phyloP scores from a whole-genome alignment of 768 basidiomycete species.

The Chiua virens region DNA sequence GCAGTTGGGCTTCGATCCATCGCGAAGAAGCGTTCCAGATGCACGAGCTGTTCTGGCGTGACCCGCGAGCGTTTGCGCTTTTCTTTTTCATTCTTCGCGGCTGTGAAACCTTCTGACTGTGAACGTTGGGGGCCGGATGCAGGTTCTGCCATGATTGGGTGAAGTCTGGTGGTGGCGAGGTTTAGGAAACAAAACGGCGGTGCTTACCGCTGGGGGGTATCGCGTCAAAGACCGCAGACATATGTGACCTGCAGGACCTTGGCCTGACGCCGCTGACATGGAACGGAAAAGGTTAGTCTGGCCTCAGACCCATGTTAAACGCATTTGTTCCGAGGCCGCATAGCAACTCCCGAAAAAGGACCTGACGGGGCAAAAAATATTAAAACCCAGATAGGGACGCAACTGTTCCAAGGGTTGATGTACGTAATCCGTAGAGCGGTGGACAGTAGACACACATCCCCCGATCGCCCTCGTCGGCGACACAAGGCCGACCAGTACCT shows the following conservation, averaged over 20 bases:
- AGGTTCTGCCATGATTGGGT: conserved; percentile 31
- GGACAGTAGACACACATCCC: neutral
- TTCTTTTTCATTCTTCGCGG: conserved; percentile 43
- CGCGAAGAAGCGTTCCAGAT: conserved; percentile 70
- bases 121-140: conserved; percentile 38
- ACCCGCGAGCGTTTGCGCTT: conserved; percentile 77
- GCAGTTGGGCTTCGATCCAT: conserved; percentile 72
- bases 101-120: conserved; percentile 24
- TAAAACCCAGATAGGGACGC: conserved; percentile 4
- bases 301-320: conserved; percentile 14
- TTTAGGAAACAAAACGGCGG: conserved; percentile 29
- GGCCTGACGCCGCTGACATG: conserved; percentile 30
- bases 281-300: conserved; percentile 27
- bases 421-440: conserved; percentile 3
- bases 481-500: neutral
- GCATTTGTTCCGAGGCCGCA: conserved; percentile 27
- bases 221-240: conserved; percentile 28
- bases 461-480: neutral
- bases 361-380: conserved; percentile 18
- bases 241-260: conserved; percentile 23
- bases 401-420: neutral
- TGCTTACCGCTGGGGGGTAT: conserved; percentile 14
- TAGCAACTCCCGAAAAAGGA: conserved; percentile 32
- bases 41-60: conserved; percentile 75
- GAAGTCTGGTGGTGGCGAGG: conserved; percentile 24